Base-by-base conservation (phyloP, 2,329 filamentous ascomycete species). In the Calonectria honghensis region DNA sequence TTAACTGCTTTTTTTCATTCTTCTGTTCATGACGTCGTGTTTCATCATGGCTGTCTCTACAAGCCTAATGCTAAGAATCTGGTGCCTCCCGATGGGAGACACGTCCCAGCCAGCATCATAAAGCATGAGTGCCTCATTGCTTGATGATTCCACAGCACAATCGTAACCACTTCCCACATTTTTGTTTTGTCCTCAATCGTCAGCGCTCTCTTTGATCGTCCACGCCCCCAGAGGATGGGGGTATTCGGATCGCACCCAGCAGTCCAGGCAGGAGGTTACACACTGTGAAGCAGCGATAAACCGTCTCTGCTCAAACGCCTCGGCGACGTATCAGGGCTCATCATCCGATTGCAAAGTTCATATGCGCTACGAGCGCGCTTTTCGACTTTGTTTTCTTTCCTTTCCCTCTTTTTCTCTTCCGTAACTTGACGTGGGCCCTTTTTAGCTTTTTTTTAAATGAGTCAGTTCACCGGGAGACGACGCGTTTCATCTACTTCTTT, bases 151-250 rank as follows among this genome's bases (percentile, higher is more conserved):
- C 57, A 67, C 41, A 61, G 70, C 54, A 52, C 71, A 52, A 66
- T 51, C 39, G 59, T 61, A 67, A 51, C 32, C 45, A 70, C 61
- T 16, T 48, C 70, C 52, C 50, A 66, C 70, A 35, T 68, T 57
- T 41, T 63, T 61, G 18, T 41, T 41, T 41, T 20, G 11, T 20
- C 41, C 45, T 63, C 77, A 73, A 81, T 84, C 82, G 83, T 84
- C 83, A 84, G 83, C 71, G 83, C 83, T 84, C 83, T 92, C 90
- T 91, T 92, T 92, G 88, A 86, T 91, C 90, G 82, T 89, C 89
- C 89, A 79, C 79, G 77, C 81, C 80, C 54, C 41, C 41, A 1
- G 13, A 14, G 10, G 70, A 68, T 7, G 71, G 54, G 52, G 77
- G 79, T 80, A 77, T 79, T 85, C 83, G 88, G 86, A 85, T 88